Base-by-base conservation (phyloP, 2,329 filamentous ascomycete genomes). In the Nemania sp. region DNA sequence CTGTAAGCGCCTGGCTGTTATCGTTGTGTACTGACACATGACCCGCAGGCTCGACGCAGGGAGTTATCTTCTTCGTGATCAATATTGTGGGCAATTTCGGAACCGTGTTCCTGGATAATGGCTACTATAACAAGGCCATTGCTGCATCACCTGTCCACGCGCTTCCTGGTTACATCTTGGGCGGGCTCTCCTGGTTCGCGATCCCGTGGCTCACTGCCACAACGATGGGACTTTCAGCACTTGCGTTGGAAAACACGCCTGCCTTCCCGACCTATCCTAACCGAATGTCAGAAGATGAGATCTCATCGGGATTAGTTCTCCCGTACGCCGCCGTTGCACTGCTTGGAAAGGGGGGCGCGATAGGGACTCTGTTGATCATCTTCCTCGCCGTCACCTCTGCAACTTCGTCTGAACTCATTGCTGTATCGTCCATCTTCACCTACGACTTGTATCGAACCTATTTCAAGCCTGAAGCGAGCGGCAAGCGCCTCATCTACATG, bases 41-140 rank as follows among this genome's bases (percentile, higher is more conserved):
- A n/a, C 20, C 12, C 34, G 2, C 9, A 61, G 59, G 54, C 22
- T 91, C 87, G 1, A 83, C 81, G 54, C 86, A 93, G 64, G 91
- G 91, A 5, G 89, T 83, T 34, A 89, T 94, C 56, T 96, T 96
- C 77, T 96, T 96, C 71, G 85, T 95, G 31, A 95, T 95, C 73
- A 95, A 95, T 72, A 86, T 90, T 42, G 87, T 92, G 30, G 90
- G 90, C 34, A 92, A 92, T 72, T 94, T 93, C 56, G 87, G 81
- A 54, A 91, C 89, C 1, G 89, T 95, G 3, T 95, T 95, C 75
- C 79, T 91, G 39, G 91, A 95, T 67, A 92, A 92, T 61, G 86
- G 88, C 14, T 96, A 95, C 75, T 96, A 91, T 74, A 94, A 96
- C 79, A 96, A 96, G 72, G 91, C 91, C 14, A 96, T 96, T 64